Percentiles rank a stretch among this genome's conserved stretches.
Evolutionary conservation across 2,329 filamentous ascomycete genomes (phyloP).

Genomic region (Neodidymelliopsis sp.): DNA sequence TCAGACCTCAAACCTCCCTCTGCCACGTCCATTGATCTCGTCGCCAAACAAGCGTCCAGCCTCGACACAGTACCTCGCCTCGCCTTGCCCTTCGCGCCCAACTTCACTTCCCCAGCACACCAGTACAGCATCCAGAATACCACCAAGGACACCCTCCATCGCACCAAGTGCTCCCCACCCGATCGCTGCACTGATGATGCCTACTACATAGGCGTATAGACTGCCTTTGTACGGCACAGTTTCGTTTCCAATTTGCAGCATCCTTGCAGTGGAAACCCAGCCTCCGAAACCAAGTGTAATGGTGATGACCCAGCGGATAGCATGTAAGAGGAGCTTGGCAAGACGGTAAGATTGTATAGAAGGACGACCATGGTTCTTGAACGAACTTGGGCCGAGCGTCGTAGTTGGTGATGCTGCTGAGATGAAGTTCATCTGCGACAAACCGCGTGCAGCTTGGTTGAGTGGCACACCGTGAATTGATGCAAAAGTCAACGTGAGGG

Average conservation of each 20-base stretch:
- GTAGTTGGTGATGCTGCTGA: constrained; percentile 76
- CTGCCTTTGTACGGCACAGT: constrained; percentile 68
- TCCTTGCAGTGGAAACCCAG: constrained; percentile 93
- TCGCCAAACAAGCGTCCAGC: constrained; percentile 86
- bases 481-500: constrained; percentile 88
- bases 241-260: constrained; percentile 69
- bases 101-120: constrained; percentile 94
- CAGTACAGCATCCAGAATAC: constrained; percentile 85
- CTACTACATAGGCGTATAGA: constrained; percentile 93
- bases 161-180: constrained; percentile 92
- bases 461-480: constrained; percentile 92
- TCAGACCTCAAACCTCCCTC: constrained; percentile 40
- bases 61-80: constrained; percentile 85
- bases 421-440: constrained; percentile 84
- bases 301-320: constrained; percentile 90
- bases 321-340: constrained; percentile 89
- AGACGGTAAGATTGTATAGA: constrained; percentile 86
- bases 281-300: constrained; percentile 89
- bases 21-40: constrained; percentile 33
- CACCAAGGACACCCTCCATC: constrained; percentile 86
- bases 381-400: constrained; percentile 57
- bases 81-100: constrained; percentile 62
- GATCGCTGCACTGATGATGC: constrained; percentile 89
- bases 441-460: constrained; percentile 75
- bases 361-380: constrained; percentile 50